Conservation (phyloP, 805 yeast genomes). For the Starmerella potacharoeniae region DNA sequence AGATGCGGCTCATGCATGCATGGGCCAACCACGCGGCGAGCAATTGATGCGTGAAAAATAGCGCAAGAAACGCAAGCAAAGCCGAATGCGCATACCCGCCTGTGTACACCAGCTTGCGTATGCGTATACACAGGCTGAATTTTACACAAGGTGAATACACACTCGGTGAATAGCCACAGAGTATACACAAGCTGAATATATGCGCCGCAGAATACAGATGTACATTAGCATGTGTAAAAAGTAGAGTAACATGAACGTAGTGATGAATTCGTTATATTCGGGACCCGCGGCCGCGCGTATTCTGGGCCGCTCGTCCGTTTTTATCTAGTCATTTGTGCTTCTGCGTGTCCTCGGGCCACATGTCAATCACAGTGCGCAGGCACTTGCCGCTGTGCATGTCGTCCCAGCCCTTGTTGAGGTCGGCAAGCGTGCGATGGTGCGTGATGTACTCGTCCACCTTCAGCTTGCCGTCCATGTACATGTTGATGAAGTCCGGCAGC, state of each 20-base stretch:
- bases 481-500: constrained; percentile 80
- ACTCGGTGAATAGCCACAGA: too few species aligned
- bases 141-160: too few species aligned
- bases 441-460: constrained; percentile 94
- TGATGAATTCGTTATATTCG: background rate
- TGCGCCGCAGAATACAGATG: too few species aligned
- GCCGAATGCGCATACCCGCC: too few species aligned
- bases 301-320: background rate
- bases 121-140: too few species aligned
- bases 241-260: too few species aligned
- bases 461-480: constrained; percentile 66
- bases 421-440: constrained; percentile 65
- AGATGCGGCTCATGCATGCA: too few species aligned
- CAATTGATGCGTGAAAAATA: too few species aligned
- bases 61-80: too few species aligned
- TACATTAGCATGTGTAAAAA: too few species aligned
- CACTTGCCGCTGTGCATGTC: constrained; percentile 92
- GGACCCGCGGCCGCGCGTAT: background rate
- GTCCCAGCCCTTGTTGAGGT: constrained; percentile 82
- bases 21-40: background rate
- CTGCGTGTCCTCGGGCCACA: constrained; percentile 17
- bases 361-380: constrained; percentile 66
- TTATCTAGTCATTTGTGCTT: constrained; percentile 7
- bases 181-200: too few species aligned
- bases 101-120: too few species aligned